Evolutionary conservation across 2,329 filamentous ascomycete genomes (phyloP).

Genomic region (Penicillium sp.): DNA sequence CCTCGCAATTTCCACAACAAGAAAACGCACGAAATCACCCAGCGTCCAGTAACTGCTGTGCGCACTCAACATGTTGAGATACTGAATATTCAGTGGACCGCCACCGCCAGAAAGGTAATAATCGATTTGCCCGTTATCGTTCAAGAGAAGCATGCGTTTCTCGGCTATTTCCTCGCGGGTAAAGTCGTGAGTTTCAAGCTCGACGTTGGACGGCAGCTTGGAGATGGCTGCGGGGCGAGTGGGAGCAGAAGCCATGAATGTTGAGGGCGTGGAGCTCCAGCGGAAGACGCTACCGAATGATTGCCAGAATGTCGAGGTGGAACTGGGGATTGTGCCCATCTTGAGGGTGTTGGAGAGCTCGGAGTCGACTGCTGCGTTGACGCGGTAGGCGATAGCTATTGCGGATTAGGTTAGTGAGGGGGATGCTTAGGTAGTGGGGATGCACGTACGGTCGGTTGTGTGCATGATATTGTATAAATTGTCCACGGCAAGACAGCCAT

Average conservation of each 20-base stretch:
- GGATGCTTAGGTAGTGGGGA: constrained; percentile 49
- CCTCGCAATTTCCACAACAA: constrained; percentile 85
- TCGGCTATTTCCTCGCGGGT: constrained; percentile 89
- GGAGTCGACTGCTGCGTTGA: constrained; percentile 87
- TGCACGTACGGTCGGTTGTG: constrained; percentile 59
- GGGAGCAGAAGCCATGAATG: constrained; percentile 66
- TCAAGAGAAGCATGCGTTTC: constrained; percentile 80
- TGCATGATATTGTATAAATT: constrained; percentile 95
- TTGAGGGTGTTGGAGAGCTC: constrained; percentile 76
- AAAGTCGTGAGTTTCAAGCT: constrained; percentile 95
- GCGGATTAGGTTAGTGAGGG: constrained; percentile 22
- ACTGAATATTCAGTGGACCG: constrained; percentile 90
- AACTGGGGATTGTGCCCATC: constrained; percentile 75
- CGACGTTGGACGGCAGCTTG: constrained; percentile 69
- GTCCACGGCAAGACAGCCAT: constrained; percentile 90
- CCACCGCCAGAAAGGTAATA: constrained; percentile 82
- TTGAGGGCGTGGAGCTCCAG: constrained; percentile 49
- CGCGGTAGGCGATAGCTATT: constrained; percentile 77
- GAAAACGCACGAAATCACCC: constrained; percentile 82
- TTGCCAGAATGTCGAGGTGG: constrained; percentile 65
- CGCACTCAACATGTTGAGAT: constrained; percentile 93
- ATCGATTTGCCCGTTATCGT: constrained; percentile 96
- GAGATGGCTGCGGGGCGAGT: constrained; percentile 58
- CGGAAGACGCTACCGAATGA: constrained; percentile 65
- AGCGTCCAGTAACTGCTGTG: constrained; percentile 94